Evolutionary conservation across 768 basidiomycete genomes (phyloP), one percentile per base, ranked within the genome.

Genomic region (Cystofilobasidium capitatum): DNA sequence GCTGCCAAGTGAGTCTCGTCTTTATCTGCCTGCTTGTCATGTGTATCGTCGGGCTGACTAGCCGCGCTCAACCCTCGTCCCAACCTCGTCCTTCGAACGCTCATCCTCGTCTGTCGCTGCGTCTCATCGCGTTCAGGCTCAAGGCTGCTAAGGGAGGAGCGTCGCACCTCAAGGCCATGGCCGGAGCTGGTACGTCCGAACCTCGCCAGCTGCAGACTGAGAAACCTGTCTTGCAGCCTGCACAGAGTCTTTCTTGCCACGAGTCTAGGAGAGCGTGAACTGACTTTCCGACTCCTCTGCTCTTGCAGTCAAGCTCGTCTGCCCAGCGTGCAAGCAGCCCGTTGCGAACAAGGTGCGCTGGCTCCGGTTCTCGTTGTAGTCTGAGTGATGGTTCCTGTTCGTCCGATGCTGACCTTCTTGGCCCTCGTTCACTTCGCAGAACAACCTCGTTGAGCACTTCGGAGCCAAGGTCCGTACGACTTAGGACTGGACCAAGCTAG

Each of bases 261-360:
- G n/a, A n/a, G n/a, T n/a, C n/a, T n/a, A n/a, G n/a, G n/a, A n/a
- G n/a, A n/a, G n/a, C n/a, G n/a, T n/a, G n/a, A n/a, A n/a, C n/a
- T n/a, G n/a, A n/a, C n/a, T n/a, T n/a, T n/a, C n/a, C n/a, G n/a
- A 5, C 6, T 45, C 31, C 17, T 22, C 31, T 8, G 31, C 22
- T 26, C 20, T 35, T 33, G 10, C 45, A 62, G 64, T 66, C 33
- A 66, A 66, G 47, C 58, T 66, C 59, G 37, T 66, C 35, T 66
- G 65, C 42, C 65, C 65, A 6, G 45, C 45, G 17, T 66, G 65
- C 65, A 66, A 66, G 65, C 47, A 49, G 44, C 65, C 65, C 6
- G 29, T 39, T 0, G 64, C 64, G 22, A 65, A 65, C 64, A 58
- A 42, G 40, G 10, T 24, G 2, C 39, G 58, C 36, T 40, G 7